Evolutionary conservation across 2,329 filamentous ascomycete genomes (phyloP).

Genomic region (Trichoderma cornu-damae): DNA sequence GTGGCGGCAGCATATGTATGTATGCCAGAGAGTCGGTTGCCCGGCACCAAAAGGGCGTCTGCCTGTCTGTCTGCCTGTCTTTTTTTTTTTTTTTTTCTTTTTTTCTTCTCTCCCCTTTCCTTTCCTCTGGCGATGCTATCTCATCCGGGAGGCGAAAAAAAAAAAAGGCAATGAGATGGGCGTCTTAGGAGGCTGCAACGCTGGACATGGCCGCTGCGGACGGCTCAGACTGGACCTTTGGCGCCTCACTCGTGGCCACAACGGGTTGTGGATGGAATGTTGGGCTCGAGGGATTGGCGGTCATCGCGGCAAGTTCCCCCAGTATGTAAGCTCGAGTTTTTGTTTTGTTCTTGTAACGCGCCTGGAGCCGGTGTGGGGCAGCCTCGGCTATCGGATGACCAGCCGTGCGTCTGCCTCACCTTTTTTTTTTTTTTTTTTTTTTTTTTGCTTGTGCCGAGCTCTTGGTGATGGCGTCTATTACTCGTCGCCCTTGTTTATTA

Average conservation of each 20-base stretch:
- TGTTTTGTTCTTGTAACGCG: background rate
- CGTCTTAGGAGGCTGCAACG: background rate
- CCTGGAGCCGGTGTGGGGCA: background rate
- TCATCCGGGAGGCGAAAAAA: background rate
- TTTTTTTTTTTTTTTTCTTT: background rate
- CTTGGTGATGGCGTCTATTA: background rate
- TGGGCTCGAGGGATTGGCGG: background rate
- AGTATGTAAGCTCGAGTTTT: background rate
- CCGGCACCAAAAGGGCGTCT: background rate
- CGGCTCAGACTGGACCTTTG: background rate
- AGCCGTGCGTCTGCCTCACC: background rate
- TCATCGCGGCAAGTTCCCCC: background rate
- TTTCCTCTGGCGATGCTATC: background rate
- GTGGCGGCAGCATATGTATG: background rate
- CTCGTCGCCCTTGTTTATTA: background rate
- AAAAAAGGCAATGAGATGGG: background rate
- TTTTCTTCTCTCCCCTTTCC: background rate
- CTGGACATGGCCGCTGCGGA: background rate
- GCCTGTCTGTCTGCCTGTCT: background rate
- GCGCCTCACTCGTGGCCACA: background rate
- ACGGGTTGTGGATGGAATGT: background rate
- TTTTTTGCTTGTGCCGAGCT: background rate
- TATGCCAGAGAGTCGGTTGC: background rate
- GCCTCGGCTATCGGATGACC: slow-evolving; percentile 6
- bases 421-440: background rate